Conservation (phyloP, 305 asterid genomes). For the Fraxinus greggii region DNA sequence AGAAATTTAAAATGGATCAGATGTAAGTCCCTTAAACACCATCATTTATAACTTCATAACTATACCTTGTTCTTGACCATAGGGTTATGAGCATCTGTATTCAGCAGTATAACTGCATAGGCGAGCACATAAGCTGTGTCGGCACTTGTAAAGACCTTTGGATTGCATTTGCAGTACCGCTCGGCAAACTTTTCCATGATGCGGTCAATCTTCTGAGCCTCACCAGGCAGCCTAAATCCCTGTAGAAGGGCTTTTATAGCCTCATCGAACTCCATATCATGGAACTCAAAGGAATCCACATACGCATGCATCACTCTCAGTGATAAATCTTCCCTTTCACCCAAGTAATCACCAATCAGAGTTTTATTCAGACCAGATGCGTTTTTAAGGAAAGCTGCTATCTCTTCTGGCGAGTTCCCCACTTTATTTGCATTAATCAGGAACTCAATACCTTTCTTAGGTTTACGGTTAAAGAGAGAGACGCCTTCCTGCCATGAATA, state of each 20-base stretch:
- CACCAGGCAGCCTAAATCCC: constrained; percentile 97
- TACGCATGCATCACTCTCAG: constrained; percentile 97
- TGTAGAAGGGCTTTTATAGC: constrained; percentile 87
- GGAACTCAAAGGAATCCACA: constrained; percentile 96
- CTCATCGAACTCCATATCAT: constrained; percentile 91
- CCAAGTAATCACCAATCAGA: constrained; percentile 94
- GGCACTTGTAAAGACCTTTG: constrained; percentile 90
- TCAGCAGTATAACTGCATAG: constrained; percentile 95
- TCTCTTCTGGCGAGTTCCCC: constrained; percentile 85
- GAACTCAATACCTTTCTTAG: constrained; percentile 94
- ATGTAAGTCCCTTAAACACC: constrained; percentile 9
- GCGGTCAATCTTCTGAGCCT: constrained; percentile 98
- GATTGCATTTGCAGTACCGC: constrained; percentile 93
- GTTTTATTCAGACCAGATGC: constrained; percentile 86
- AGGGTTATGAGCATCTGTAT: constrained; percentile 98
- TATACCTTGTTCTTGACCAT: constrained; percentile 96
- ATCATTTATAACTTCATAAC: constrained; percentile 21
- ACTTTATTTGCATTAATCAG: constrained; percentile 91
- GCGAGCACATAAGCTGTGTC: constrained; percentile 99
- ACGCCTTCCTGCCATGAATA: constrained; percentile 92
- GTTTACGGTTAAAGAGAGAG: constrained; percentile 94
- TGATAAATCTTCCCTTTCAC: constrained; percentile 95
- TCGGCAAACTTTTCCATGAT: constrained; percentile 99
- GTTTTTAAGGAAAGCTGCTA: constrained; percentile 83
- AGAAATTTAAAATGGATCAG: constrained; percentile 19